Percentiles rank a stretch among this genome's conserved stretches.
Conservation (phyloP, 1,284 basidiomycete species). For the Megacollybia platyphylla region DNA sequence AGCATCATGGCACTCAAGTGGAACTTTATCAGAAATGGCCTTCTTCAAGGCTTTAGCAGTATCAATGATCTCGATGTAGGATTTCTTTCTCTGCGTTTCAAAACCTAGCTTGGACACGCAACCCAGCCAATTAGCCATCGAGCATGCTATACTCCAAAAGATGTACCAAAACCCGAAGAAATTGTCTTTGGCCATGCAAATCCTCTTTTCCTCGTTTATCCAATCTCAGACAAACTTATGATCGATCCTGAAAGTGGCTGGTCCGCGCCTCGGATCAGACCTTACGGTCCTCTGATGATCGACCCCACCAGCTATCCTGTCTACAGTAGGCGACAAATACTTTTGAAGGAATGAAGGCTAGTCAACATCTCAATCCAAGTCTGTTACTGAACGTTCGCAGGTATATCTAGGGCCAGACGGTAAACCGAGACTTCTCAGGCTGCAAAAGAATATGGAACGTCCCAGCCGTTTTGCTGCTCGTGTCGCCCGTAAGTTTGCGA, state of each 20-base stretch:
- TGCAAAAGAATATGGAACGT: conserved; percentile 72
- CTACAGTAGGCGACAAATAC: conserved; percentile 69
- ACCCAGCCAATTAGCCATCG: neutral
- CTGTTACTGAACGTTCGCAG: conserved; percentile 16
- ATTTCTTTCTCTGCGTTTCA: neutral
- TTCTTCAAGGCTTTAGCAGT: neutral
- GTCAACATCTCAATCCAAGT: conserved; percentile 3
- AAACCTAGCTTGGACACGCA: neutral
- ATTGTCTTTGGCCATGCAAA: neutral
- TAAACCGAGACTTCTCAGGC: conserved; percentile 61
- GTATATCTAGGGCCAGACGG: conserved; percentile 65
- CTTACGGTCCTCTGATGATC: conserved; percentile 57
- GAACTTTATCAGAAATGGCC: neutral
- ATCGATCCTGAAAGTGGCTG: conserved; percentile 57
- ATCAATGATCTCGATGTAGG: neutral
- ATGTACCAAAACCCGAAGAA: neutral
- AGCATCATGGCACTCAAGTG: neutral
- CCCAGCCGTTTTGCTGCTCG: conserved; percentile 49
- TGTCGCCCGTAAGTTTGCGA: conserved; percentile 37
- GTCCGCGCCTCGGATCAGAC: conserved; percentile 72
- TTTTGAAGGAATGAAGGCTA: conserved; percentile 84
- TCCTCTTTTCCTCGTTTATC: neutral
- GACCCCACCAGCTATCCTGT: conserved; percentile 62
- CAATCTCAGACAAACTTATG: neutral
- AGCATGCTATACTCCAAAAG: neutral